Conservation (phyloP, 1,139 yeast genomes). For the Wickerhamomyces sp. region DNA sequence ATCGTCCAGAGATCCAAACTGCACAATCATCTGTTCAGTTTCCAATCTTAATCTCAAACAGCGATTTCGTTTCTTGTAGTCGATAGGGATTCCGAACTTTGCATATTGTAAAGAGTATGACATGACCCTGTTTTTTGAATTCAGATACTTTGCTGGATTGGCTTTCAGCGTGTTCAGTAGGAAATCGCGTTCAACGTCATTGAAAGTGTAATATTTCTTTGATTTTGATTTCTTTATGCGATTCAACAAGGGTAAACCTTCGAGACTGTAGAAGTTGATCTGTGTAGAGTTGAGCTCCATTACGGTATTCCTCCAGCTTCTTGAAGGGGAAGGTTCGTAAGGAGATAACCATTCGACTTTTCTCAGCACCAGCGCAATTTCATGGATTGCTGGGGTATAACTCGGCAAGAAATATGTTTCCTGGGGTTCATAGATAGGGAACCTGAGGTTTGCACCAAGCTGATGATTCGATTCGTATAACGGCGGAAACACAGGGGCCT, state of each 20-base stretch:
- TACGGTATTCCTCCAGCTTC: conserved; percentile 61
- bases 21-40: conserved; percentile 60
- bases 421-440: conserved; percentile 40
- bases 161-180: conserved; percentile 25
- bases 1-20: conserved; percentile 50
- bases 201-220: conserved; percentile 20
- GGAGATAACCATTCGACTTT: conserved; percentile 68
- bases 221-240: conserved; percentile 13
- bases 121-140: conserved; percentile 35
- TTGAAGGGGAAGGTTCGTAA: conserved; percentile 51
- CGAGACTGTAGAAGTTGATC: conserved; percentile 51
- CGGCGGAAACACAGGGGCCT: conserved; percentile 46
- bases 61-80: conserved; percentile 39
- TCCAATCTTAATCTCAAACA: conserved; percentile 62
- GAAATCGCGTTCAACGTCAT: conserved; percentile 27
- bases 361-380: conserved; percentile 47
- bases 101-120: conserved; percentile 69
- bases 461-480: conserved; percentile 32
- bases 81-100: conserved; percentile 65
- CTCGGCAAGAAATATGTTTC: conserved; percentile 40
- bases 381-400: conserved; percentile 56
- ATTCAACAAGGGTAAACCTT: conserved; percentile 21
- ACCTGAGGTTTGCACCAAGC: conserved; percentile 28
- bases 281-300: conserved; percentile 75
- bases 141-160: conserved; percentile 28